Base-by-base conservation (phyloP, 768 basidiomycete species). In the Calocybe cyanea region DNA sequence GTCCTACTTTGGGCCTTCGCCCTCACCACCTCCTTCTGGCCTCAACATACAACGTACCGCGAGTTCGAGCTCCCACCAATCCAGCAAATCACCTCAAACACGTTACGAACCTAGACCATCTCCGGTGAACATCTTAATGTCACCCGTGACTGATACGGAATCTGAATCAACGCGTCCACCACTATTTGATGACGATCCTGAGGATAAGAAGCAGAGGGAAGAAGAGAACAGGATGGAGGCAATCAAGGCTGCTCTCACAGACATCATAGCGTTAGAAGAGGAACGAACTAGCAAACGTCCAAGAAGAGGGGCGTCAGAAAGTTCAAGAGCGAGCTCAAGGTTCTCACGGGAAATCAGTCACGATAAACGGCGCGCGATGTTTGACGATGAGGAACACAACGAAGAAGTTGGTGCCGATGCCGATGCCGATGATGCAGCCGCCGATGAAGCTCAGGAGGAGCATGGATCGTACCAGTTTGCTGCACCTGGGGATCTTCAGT, bases 161-260 rank as follows among this genome's bases (percentile, higher is more conserved):
- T 70, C 77, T 1, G 74, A 80, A 19, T 65, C 74, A n/a, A 64
- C 79, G 1, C 73, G 89, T 36, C 81, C 85, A 0, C 88, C 88
- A 7, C 70, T 94, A 17, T 93, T 94, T 51, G 80, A 85, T 53
- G 87, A 90, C 55, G 25, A 28, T 28, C 83, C 86, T 1, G 84
- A 87, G 50, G 86, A 91, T 48, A 78, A 73, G 48, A 68, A 68
- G 51, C 81, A 85, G 38, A 75, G 82, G 38, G 81, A 79, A 38
- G 86, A 95, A 62, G 79, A 86, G 41, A 76, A 86, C 54, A 76
- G 92, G 31, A 96, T 98, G 81, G 92, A 93, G 56, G 94, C 95
- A 2, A 96, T 98, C 15, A 92, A 93, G 57, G 93, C 93, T 7
- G 96, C 96, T 3, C 70, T 99, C 51, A 93, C 90, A 8, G 91